Percentiles rank a stretch among this genome's conserved stretches.
phyloP scores from a whole-genome alignment of 768 basidiomycete genomes.

The Pulveroboletus ravenelii region DNA sequence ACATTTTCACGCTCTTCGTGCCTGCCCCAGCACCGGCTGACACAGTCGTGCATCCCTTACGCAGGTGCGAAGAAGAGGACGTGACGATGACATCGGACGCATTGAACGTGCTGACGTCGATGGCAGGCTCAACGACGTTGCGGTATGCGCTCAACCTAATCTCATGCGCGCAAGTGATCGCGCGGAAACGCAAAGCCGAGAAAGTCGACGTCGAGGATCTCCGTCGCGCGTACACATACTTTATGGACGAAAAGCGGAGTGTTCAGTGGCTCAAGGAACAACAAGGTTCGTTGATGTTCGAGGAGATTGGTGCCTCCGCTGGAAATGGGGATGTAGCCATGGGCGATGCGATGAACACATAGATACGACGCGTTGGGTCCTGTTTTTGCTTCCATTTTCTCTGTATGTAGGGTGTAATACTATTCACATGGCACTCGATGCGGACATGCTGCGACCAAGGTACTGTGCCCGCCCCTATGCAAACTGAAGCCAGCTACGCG shows the following conservation, averaged over 20 bases:
- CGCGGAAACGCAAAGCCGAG: constrained; percentile 75
- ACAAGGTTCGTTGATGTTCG: constrained; percentile 68
- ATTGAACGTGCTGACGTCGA: constrained; percentile 73
- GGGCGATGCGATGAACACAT: constrained; percentile 35
- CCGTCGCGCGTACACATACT: constrained; percentile 77
- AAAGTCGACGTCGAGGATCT: constrained; percentile 84
- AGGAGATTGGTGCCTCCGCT: constrained; percentile 48
- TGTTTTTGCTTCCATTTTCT: background rate
- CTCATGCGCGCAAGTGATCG: constrained; percentile 83
- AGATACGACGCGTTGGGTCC: background rate
- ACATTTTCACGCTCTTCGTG: background rate
- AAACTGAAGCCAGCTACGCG: too few relatives aligned
- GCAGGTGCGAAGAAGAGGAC: constrained; percentile 91
- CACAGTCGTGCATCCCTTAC: background rate
- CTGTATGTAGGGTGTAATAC: background rate
- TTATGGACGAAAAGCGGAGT: constrained; percentile 90
- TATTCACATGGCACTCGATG: background rate
- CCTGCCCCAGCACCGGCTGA: background rate
- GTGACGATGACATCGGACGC: constrained; percentile 76
- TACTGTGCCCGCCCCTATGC: too few relatives aligned
- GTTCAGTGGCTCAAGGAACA: constrained; percentile 90
- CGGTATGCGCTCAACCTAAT: constrained; percentile 95
- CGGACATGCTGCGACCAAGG: background rate
- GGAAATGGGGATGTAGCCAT: constrained; percentile 27
- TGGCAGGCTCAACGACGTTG: constrained; percentile 86